Base-by-base conservation (phyloP, 345 rosid genomes). In the Eutrema heterophyllum region DNA sequence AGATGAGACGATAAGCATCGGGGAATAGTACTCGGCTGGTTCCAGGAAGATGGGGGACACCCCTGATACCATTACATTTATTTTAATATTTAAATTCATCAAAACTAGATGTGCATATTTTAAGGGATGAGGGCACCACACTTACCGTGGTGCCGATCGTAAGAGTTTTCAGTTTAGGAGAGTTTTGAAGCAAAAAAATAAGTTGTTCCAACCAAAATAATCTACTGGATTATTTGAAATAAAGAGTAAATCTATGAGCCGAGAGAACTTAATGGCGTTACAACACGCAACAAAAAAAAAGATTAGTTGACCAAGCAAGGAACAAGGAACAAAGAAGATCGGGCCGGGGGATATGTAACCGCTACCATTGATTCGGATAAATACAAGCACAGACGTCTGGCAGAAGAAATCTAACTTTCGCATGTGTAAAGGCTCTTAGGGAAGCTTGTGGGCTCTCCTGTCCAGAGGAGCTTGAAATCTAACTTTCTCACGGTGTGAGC, bases 371-470 rank as follows among this genome's bases (percentile, higher is more conserved):
- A 26, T 51, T 51, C 15, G 26, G 56, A 24, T 13, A 51, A 26
- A 26, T 1, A 0, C 33, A 26, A 51, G 33, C 8, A 10, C 8
- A 51, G 0, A 26, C 4, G 33, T 26, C n/a, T 26, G 15, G 33
- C 26, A 6, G 56, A 51, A 26, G 33, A 26, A 11, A 51, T n/a
- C n/a, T n/a, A n/a, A n/a, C n/a, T 52, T 16, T 52, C 15, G 57
- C 57, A 52, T 52, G 57, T 26, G 57, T 52, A 52, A 52, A 52
- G 57, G 57, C 57, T 52, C 57, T 36, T 51, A 26, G 56, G 56
- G n/a, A 51, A 51, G n/a, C 32, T 51, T 7, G 56, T 26, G 56
- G 30, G n/a, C 33, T 51, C 6, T 24, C 32, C 6, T 51, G 6
- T 11, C 56, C 56, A 26, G n/a, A 51, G n/a, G 32, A 51, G 30